Conservation (phyloP, 306 rosid genomes). For the Benincasa hispida region DNA sequence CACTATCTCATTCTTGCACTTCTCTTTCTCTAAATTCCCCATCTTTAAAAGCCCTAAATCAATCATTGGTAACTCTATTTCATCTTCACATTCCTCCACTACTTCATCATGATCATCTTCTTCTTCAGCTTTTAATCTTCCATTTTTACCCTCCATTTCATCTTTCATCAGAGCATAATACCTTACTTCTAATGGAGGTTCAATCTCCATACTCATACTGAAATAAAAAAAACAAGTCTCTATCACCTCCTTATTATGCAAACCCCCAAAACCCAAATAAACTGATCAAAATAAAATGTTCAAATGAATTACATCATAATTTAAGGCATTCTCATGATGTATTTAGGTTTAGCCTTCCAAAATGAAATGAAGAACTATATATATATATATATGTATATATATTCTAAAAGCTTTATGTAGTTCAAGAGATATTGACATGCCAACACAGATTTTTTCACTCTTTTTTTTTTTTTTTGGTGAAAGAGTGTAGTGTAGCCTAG, state of each 20-base stretch:
- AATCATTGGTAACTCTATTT: constrained; percentile 35
- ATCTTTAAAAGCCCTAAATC: constrained; percentile 29
- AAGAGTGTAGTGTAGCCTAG: background rate
- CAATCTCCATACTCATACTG: constrained; percentile 22
- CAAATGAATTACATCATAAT: too few species aligned
- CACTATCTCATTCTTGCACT: constrained; percentile 36
- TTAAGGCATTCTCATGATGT: too few species aligned
- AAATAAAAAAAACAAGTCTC: too few species aligned
- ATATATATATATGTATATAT: too few species aligned
- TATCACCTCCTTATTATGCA: too few species aligned
- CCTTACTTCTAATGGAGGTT: constrained; percentile 46
- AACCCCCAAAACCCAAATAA: too few species aligned
- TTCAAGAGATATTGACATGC: background rate
- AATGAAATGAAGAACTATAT: background rate
- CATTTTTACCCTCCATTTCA: background rate
- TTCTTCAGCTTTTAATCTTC: background rate
- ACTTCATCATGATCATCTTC: background rate
- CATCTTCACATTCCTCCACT: constrained; percentile 25
- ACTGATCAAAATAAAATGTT: too few species aligned
- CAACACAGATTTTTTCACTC: background rate
- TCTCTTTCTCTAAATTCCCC: constrained; percentile 17
- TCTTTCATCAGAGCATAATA: constrained; percentile 23
- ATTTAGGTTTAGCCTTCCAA: background rate
- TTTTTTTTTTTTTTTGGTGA: background rate
- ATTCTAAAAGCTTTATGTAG: background rate